These are phyloP conservation scores for Penicillium alfredii DNA, from an alignment of 495 filamentous ascomycete species.

Conservation along the genomic window DNA sequence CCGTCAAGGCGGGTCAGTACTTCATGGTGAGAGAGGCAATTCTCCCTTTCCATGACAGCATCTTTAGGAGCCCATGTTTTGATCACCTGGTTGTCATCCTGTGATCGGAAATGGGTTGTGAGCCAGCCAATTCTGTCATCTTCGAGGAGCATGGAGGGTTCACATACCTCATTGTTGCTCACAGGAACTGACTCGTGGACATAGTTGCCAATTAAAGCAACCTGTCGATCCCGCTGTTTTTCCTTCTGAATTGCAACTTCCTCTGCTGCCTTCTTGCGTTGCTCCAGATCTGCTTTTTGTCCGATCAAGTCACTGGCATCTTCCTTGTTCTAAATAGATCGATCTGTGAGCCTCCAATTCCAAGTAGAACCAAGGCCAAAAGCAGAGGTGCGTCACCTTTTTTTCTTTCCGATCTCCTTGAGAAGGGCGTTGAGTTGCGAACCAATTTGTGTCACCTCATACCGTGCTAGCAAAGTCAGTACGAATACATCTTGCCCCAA, in stretches of 20 bases:
- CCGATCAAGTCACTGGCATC: constrained; percentile 67
- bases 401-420: constrained; percentile 86
- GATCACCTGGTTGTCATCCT: constrained; percentile 75
- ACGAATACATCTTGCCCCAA: neutral
- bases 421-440: constrained; percentile 80
- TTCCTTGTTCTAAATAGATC: constrained; percentile 69
- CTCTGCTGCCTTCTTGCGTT: constrained; percentile 72
- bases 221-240: constrained; percentile 61
- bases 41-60: constrained; percentile 58
- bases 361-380: neutral
- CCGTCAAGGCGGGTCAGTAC: constrained; percentile 82
- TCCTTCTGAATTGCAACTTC: constrained; percentile 70
- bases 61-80: constrained; percentile 76
- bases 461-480: constrained; percentile 52
- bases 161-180: constrained; percentile 70
- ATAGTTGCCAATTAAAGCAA: constrained; percentile 84
- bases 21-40: constrained; percentile 87
- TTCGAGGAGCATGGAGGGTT: neutral
- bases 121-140: neutral
- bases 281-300: constrained; percentile 69
- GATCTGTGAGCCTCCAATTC: neutral
- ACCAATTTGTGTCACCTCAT: constrained; percentile 71
- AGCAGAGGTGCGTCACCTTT: constrained; percentile 51
- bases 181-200: constrained; percentile 91
- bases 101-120: constrained; percentile 1